These are phyloP conservation scores for Acanthamoeba royreba DNA, from an alignment of 208 protist species.

Conservation along the genomic window DNA sequence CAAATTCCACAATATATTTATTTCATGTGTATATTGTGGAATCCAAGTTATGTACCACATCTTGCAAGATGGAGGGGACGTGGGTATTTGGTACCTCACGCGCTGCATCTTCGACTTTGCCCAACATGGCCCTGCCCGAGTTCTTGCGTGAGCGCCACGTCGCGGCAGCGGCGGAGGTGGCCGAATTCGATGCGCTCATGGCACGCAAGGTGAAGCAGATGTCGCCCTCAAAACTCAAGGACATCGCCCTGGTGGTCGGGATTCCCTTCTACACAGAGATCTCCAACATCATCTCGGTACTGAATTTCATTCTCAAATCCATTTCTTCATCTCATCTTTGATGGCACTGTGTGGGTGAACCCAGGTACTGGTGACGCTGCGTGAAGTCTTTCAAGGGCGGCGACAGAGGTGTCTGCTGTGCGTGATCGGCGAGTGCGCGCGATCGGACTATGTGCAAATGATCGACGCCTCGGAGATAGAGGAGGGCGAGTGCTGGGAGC, in stretches of 20 bases:
- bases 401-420: background rate
- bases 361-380: constrained; percentile 10
- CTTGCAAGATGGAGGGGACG: background rate
- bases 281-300: constrained; percentile 28
- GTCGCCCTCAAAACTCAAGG: background rate
- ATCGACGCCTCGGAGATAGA: constrained; percentile 17
- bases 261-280: constrained; percentile 45
- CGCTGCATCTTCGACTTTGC: too few species aligned
- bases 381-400: constrained; percentile 20
- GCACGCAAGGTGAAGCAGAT: background rate
- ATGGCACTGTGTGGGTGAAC: too few species aligned
- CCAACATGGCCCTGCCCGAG: background rate
- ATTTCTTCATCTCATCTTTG: background rate
- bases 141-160: background rate
- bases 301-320: background rate
- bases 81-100: background rate
- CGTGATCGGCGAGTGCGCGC: background rate
- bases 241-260: background rate
- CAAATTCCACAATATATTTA: background rate
- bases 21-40: too few species aligned
- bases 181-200: background rate
- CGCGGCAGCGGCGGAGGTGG: background rate
- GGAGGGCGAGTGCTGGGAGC: background rate
- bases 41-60: too few species aligned
- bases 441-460: background rate